Evolutionary conservation across 2,329 filamentous ascomycete genomes (phyloP).

Genomic region (Nannizzia gypsea): DNA sequence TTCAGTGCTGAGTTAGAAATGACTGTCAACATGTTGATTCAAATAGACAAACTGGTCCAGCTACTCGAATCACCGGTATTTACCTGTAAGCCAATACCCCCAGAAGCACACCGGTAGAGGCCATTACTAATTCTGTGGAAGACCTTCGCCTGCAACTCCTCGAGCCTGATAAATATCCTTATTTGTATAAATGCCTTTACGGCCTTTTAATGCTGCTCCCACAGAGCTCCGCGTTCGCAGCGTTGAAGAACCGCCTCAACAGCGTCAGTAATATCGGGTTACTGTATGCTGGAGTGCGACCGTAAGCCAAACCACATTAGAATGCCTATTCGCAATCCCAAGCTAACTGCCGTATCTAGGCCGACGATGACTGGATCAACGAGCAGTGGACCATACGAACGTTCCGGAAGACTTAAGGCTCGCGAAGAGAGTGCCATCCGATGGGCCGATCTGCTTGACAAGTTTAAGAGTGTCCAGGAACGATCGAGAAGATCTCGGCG

Average conservation of each 20-base stretch:
- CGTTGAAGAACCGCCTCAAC: slow-evolving; percentile 90
- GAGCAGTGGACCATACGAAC: slow-evolving; percentile 47
- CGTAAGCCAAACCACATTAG: slow-evolving; percentile 45
- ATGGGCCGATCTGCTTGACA: slow-evolving; percentile 87
- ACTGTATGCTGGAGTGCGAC: slow-evolving; percentile 67
- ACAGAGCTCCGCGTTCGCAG: slow-evolving; percentile 92
- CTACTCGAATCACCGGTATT: slow-evolving; percentile 95
- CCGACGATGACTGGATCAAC: slow-evolving; percentile 2
- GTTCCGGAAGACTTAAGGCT: slow-evolving; percentile 58
- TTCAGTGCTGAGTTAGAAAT: slow-evolving; percentile 85
- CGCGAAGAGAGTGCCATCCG: slow-evolving; percentile 75
- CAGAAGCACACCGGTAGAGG: neutral
- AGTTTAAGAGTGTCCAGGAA: slow-evolving; percentile 87
- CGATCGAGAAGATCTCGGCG: slow-evolving; percentile 61
- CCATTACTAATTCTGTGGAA: slow-evolving; percentile 26
- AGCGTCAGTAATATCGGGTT: slow-evolving; percentile 96
- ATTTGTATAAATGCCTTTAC: slow-evolving; percentile 95
- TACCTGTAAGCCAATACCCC: slow-evolving; percentile 58
- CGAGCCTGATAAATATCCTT: slow-evolving; percentile 87
- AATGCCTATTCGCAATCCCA: neutral
- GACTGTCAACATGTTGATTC: slow-evolving; percentile 97
- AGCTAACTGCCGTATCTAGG: neutral
- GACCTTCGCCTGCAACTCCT: slow-evolving; percentile 88
- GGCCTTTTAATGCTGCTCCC: slow-evolving; percentile 96
- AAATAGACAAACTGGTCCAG: slow-evolving; percentile 97